These are phyloP conservation scores for Pestalotiopsis sp. DNA, from an alignment of 2,329 filamentous ascomycete species.

Conservation along the genomic window DNA sequence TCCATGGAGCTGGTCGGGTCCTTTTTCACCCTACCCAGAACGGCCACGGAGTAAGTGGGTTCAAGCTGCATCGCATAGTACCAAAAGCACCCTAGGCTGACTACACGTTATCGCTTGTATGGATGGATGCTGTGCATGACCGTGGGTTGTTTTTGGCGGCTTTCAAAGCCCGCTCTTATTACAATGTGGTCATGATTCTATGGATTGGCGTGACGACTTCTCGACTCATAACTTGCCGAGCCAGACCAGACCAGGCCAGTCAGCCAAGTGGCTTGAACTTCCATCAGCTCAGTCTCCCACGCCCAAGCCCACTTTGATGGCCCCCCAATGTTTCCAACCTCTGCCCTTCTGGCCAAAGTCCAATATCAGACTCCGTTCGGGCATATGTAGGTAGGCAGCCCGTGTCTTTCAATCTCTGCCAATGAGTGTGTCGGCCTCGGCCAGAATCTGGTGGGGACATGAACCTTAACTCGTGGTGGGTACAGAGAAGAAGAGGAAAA, in stretches of 20 bases:
- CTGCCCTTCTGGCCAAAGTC: neutral
- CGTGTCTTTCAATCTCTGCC: neutral
- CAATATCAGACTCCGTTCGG: neutral
- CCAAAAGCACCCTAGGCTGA: neutral
- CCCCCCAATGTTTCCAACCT: neutral
- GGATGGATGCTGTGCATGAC: constrained; percentile 24
- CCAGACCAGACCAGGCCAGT: neutral
- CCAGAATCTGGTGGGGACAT: neutral
- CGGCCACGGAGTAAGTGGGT: neutral
- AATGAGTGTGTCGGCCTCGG: neutral
- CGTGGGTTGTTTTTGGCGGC: constrained; percentile 16
- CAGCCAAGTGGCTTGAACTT: neutral
- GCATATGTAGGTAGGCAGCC: neutral
- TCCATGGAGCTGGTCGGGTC: neutral
- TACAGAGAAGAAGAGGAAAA: neutral
- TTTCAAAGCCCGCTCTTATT: neutral
- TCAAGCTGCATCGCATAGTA: neutral
- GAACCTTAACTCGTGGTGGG: neutral
- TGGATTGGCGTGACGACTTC: constrained; percentile 7
- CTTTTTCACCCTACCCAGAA: constrained; percentile 8
- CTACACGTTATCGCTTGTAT: constrained; percentile 12
- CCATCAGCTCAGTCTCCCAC: neutral
- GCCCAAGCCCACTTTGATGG: neutral
- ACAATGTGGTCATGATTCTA: constrained; percentile 8
- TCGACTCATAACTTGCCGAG: neutral